These are phyloP conservation scores for Kodamaea nitidulidarum DNA, from an alignment of 805 yeast species.

Conservation along the genomic window DNA sequence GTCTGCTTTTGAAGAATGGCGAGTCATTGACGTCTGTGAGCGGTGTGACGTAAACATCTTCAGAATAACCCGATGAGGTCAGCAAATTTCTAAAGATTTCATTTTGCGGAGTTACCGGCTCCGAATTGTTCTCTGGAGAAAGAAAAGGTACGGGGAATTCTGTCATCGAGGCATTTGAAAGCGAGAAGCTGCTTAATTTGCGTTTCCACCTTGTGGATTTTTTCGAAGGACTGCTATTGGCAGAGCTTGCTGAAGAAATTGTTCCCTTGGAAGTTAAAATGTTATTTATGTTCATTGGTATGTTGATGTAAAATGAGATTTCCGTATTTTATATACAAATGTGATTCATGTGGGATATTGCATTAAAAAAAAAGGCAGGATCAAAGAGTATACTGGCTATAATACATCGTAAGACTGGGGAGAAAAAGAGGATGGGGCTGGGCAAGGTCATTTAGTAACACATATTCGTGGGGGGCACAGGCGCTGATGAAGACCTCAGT, in stretches of 20 bases:
- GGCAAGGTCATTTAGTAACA: too few relatives aligned
- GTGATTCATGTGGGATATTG: not conserved
- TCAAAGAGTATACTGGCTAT: too few relatives aligned
- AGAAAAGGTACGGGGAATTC: not conserved
- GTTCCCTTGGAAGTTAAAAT: not conserved
- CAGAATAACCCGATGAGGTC: not conserved
- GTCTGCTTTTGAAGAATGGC: not conserved
- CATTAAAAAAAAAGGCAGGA: too few relatives aligned
- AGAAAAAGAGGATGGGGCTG: too few relatives aligned
- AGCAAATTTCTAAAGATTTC: not conserved
- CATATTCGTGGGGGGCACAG: too few relatives aligned
- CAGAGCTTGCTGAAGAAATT: not conserved
- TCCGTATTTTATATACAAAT: not conserved
- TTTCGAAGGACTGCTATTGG: not conserved
- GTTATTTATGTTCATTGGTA: not conserved
- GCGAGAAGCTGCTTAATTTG: not conserved
- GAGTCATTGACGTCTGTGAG: slow-evolving; percentile 2
- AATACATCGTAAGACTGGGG: too few relatives aligned
- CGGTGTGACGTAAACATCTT: slow-evolving; percentile 2
- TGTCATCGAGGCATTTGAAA: not conserved
- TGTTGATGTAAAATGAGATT: not conserved
- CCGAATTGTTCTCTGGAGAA: not conserved
- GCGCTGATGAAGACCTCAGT: too few relatives aligned
- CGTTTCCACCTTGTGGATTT: not conserved
- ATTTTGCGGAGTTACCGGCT: not conserved